Evolutionary conservation across 2,329 filamentous ascomycete species (phyloP).

Genomic region (Colletotrichum lindemuthianum): DNA sequence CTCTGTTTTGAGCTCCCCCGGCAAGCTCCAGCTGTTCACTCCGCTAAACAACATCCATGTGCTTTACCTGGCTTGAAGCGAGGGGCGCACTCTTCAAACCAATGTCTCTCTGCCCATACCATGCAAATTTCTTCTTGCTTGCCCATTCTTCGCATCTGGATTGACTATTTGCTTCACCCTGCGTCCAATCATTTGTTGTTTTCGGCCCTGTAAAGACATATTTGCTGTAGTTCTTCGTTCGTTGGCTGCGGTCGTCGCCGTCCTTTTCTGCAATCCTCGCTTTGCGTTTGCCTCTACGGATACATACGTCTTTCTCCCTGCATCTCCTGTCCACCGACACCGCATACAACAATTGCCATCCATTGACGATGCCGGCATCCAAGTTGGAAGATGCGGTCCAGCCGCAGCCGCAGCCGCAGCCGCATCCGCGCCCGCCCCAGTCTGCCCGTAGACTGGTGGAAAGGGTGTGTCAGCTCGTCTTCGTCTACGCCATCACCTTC

Average conservation of each 20-base stretch:
- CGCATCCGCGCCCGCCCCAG: constrained; percentile 18
- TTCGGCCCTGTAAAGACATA: constrained; percentile 1
- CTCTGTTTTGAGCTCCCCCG: constrained; percentile 30
- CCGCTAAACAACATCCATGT: constrained; percentile 10
- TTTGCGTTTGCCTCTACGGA: neutral
- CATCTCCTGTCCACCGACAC: constrained; percentile 3
- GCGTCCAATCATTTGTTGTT: constrained; percentile 18
- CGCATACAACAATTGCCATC: neutral
- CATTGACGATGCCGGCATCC: constrained; percentile 15
- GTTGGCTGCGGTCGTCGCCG: constrained; percentile 5
- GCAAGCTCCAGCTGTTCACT: constrained; percentile 13
- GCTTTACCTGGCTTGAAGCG: neutral
- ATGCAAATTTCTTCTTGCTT: constrained; percentile 14
- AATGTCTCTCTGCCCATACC: constrained; percentile 1
- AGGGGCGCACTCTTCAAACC: neutral
- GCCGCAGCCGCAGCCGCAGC: neutral
- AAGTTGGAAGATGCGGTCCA: constrained; percentile 25
- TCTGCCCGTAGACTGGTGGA: constrained; percentile 18
- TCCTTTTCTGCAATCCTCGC: constrained; percentile 1
- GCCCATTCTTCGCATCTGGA: neutral
- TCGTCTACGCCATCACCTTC: constrained; percentile 34
- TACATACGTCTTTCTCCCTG: neutral
- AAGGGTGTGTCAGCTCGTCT: constrained; percentile 30
- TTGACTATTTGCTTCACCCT: neutral
- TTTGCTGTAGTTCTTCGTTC: constrained; percentile 4